These are phyloP conservation scores for Tremellales sp. DNA, from an alignment of 1,284 basidiomycete species.

Conservation along the genomic window DNA sequence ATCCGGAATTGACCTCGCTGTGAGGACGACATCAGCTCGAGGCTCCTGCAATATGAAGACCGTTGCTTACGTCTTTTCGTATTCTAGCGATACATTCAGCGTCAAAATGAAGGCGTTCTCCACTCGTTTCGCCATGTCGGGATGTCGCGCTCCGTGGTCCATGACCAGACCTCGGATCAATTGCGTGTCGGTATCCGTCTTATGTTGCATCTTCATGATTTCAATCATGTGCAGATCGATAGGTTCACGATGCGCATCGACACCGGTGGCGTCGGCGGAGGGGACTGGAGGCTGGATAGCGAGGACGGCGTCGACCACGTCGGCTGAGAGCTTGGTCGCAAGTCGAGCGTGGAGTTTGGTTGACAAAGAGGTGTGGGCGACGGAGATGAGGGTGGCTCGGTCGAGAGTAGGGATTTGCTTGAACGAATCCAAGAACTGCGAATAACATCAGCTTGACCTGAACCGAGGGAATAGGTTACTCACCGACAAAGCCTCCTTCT, in stretches of 20 bases:
- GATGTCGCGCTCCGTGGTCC: constrained; percentile 87
- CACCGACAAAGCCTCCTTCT: constrained; percentile 86
- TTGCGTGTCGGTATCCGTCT: constrained; percentile 96
- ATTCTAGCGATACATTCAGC: constrained; percentile 96
- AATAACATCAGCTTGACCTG: neutral
- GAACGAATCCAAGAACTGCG: constrained; percentile 87
- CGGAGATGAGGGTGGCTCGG: constrained; percentile 84
- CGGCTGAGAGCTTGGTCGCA: constrained; percentile 80
- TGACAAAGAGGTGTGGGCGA: constrained; percentile 89
- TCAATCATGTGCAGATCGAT: constrained; percentile 99
- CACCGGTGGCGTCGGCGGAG: constrained; percentile 54
- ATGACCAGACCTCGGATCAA: constrained; percentile 91
- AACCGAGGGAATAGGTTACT: constrained; percentile 38
- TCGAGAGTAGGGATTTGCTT: constrained; percentile 69
- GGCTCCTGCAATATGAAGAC: neutral
- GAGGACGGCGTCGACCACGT: constrained; percentile 92
- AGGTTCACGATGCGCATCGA: constrained; percentile 71
- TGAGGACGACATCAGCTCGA: neutral
- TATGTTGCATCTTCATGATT: constrained; percentile 99
- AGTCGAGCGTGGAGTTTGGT: constrained; percentile 85
- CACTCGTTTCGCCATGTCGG: constrained; percentile 98
- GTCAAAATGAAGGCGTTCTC: constrained; percentile 96
- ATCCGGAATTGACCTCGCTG: constrained; percentile 98
- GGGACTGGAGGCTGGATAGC: constrained; percentile 74
- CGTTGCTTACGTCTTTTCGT: constrained; percentile 92